Evolutionary conservation across 2,329 filamentous ascomycete genomes (phyloP), one percentile per base, ranked within the genome.

Genomic region (Colletotrichum endophyticum): DNA sequence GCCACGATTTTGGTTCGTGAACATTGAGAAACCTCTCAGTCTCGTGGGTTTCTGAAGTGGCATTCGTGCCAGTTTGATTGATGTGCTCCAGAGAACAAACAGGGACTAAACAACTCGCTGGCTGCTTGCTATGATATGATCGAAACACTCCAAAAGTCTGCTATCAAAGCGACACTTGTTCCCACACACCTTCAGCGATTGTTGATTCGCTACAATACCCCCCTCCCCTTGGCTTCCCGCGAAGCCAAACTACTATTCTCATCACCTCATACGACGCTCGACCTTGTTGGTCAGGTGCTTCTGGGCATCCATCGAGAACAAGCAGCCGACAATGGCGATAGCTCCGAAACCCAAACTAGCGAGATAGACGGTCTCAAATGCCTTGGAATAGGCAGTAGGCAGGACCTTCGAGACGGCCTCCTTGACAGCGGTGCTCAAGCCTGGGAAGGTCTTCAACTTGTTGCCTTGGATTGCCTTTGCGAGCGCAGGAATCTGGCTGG

Each of bases 361-460:
- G 3, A 87, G 74, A 39, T 85, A 88, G 0, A 88, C 85, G 3
- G 86, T 86, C 73, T 84, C 81, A 77, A 86, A 86, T 8, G 85
- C 84, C 53, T 86, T 82, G 1, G 84, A 80, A 66, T 85, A 85
- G 8, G 85, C 86, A 7, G 78, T 80, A 1, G 83, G 82, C 25
- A 86, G 70, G 7, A 82, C 84, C 5, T 70, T 77, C 3, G 77
- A 73, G 1, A 86, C 84, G 0, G 84, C 83, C 3, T 79, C 80
- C 19, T 82, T 78, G 6, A 87, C 81, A 0, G 79, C 77, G 3
- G 79, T 78, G 2, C 82, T 84, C 34, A 86, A 71, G 4, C 83
- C 83, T 0, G 83, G 78, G 61, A 86, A 81, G 6, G 82, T 68
- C 83, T 81, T 82, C 86, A 12, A 83, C 85, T 0, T 76, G 15